phyloP scores from a whole-genome alignment of 1,284 basidiomycete genomes.

The Ganoderma lingzhi region DNA sequence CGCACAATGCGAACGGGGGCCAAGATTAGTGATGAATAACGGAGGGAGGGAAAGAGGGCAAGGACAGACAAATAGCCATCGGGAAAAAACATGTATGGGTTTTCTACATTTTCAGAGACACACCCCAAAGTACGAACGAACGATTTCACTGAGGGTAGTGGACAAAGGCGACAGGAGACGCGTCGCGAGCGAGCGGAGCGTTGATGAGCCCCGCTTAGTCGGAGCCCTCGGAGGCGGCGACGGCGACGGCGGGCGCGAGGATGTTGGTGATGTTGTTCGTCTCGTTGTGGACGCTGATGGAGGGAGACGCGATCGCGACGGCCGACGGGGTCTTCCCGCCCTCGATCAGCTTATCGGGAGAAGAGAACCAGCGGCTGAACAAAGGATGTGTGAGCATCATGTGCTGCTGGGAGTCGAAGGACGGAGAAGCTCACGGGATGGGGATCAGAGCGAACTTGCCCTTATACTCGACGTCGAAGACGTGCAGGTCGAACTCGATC shows the following conservation, averaged over 20 bases:
- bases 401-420: no score
- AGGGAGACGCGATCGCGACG: background rate
- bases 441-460: background rate
- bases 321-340: background rate
- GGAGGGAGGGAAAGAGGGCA: background rate
- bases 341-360: background rate
- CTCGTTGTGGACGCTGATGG: conserved; percentile 5
- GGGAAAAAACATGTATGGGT: background rate
- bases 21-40: background rate
- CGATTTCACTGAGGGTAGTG: background rate
- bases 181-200: background rate
- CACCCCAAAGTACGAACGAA: background rate
- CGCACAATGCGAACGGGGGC: background rate
- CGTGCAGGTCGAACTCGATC: background rate
- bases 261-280: conserved; percentile 8
- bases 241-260: background rate
- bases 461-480: conserved; percentile 2
- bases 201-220: background rate
- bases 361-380: background rate
- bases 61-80: background rate
- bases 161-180: background rate
- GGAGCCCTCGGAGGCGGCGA: background rate
- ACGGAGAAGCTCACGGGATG: background rate
- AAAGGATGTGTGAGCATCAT: background rate
- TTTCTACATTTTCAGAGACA: background rate